A percentile compares a stretch with the other conserved stretches of the same genome.
phyloP scores from a whole-genome alignment of 176 grass and related monocot genomes.

The Oryza rufipogon region DNA sequence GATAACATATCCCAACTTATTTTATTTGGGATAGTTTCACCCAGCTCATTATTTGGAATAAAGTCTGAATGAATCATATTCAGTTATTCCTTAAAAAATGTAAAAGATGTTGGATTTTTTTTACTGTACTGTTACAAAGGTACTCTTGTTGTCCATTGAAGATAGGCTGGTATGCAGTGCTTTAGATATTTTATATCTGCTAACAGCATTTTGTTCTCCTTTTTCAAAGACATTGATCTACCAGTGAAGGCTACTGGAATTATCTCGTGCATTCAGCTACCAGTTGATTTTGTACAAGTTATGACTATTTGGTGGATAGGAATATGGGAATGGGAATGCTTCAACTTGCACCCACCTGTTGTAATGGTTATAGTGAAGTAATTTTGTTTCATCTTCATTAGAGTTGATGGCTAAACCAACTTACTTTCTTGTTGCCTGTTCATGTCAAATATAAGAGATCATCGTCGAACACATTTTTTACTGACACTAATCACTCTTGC shows the following conservation, averaged over 20 bases:
- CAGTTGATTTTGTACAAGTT: neutral
- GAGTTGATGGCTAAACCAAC: neutral
- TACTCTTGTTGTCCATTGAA: conserved; percentile 22
- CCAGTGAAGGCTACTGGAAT: neutral
- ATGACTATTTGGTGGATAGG: conserved; percentile 1
- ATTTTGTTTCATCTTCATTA: neutral
- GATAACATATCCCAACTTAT: neutral
- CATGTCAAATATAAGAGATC: neutral
- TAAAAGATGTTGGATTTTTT: conserved; percentile 37
- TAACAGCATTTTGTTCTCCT: neutral
- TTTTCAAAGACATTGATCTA: conserved; percentile 10
- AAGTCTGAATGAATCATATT: conserved; percentile 39
- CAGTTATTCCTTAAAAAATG: conserved; percentile 48
- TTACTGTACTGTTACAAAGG: neutral
- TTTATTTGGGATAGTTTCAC: conserved; percentile 12
- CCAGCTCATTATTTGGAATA: conserved; percentile 13
- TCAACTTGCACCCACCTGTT: neutral
- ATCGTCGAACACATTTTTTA: neutral
- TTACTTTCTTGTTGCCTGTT: neutral
- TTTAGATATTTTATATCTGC: neutral
- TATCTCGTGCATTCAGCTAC: neutral
- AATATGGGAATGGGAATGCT: neutral
- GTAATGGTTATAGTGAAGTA: neutral
- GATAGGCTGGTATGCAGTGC: conserved; percentile 14
- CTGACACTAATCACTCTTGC: neutral